These are phyloP conservation scores for Cercis canadensis DNA, from an alignment of 306 rosid genomes.

Conservation along the genomic window DNA sequence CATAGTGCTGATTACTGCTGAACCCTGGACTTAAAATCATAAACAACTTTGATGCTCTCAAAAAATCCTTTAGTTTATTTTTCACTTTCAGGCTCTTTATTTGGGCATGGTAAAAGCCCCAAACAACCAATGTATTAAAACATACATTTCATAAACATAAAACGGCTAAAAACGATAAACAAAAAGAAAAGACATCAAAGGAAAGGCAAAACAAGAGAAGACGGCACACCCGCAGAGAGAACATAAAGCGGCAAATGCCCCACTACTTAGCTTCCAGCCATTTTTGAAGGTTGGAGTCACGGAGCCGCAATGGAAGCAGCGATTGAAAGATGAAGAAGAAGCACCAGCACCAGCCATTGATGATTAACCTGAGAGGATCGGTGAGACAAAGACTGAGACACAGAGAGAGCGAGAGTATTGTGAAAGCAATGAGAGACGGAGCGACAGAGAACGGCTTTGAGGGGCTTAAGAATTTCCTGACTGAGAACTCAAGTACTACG, in stretches of 20 bases:
- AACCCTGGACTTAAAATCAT: no score
- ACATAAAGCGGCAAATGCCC: slow-evolving; percentile 32
- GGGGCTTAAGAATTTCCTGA: no score
- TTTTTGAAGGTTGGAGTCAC: not conserved
- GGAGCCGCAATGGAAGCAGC: slow-evolving; percentile 34
- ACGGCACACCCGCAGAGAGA: slow-evolving; percentile 34
- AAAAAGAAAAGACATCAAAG: not conserved
- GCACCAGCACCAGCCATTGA: slow-evolving; percentile 24
- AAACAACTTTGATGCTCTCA: no score
- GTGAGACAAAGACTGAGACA: not conserved
- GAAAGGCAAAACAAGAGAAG: not conserved
- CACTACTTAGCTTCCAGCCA: slow-evolving; percentile 40
- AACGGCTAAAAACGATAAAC: no score
- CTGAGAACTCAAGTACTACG: no score
- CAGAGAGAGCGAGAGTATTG: not conserved
- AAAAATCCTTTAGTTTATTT: no score
- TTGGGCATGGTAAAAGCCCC: not conserved
- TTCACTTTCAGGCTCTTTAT: not conserved
- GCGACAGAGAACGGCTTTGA: not conserved
- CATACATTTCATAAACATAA: not conserved
- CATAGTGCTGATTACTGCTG: no score
- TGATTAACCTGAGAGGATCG: not conserved
- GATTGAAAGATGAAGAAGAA: not conserved
- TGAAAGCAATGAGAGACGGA: not conserved
- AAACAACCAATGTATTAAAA: not conserved